A percentile compares a stretch with the other conserved stretches of the same genome.
phyloP scores from a whole-genome alignment of 768 basidiomycete genomes.

The Lentinus brumalis region DNA sequence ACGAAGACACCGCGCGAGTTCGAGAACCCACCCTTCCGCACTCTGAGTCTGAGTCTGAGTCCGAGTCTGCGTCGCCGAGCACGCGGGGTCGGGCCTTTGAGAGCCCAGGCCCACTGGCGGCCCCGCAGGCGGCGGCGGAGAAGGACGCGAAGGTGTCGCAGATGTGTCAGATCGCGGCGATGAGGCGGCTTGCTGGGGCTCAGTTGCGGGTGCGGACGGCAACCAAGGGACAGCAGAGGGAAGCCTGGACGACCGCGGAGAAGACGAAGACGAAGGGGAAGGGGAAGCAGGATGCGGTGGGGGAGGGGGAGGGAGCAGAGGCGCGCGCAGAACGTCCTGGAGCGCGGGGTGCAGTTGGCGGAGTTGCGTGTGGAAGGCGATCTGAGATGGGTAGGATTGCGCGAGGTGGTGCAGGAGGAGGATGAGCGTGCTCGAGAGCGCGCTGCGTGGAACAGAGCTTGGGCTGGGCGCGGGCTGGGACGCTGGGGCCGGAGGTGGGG shows the following conservation, averaged over 20 bases:
- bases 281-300: not conserved
- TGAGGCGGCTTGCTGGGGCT: no score
- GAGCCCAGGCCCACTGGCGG: no score
- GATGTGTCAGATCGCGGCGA: no score
- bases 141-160: no score
- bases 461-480: not conserved
- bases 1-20: constrained; percentile 54
- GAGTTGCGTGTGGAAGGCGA: constrained; percentile 50
- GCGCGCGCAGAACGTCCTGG: constrained; percentile 16
- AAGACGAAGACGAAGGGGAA: not conserved
- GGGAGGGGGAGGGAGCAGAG: not conserved
- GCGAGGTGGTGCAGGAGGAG: constrained; percentile 62
- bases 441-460: constrained; percentile 7
- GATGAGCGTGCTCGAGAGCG: constrained; percentile 42
- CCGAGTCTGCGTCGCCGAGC: no score
- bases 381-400: constrained; percentile 65
- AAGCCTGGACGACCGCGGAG: not conserved
- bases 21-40: constrained; percentile 50
- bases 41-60: not conserved
- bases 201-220: not conserved
- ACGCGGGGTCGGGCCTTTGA: no score
- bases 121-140: no score
- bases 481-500: not conserved
- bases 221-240: not conserved
- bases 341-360: constrained; percentile 42